Percentiles rank a stretch among this genome's conserved stretches.
These are phyloP conservation scores for Boletellus ananiceps DNA, from an alignment of 768 basidiomycete species.

Conservation along the genomic window DNA sequence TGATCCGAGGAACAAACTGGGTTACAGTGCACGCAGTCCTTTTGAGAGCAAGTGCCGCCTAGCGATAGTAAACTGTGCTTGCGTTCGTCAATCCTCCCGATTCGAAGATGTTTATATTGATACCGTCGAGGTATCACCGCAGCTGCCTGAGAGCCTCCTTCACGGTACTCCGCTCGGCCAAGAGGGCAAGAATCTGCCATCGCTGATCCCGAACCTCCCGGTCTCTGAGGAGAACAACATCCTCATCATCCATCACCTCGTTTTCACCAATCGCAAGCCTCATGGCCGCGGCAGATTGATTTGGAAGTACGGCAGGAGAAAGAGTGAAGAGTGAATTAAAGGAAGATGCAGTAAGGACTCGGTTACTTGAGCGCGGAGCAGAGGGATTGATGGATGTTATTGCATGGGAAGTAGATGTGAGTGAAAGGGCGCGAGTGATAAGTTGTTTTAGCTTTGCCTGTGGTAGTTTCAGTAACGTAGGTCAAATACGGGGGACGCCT, in stretches of 20 bases:
- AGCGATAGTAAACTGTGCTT: not conserved
- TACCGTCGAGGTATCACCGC: conserved; percentile 16
- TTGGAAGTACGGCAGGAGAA: conserved; percentile 73
- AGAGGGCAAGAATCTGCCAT: conserved; percentile 75
- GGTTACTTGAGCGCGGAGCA: conserved; percentile 33
- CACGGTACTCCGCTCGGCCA: conserved; percentile 69
- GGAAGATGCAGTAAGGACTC: conserved; percentile 58
- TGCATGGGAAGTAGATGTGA: conserved; percentile 71
- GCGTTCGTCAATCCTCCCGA: not conserved
- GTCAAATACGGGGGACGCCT: conserved; percentile 9
- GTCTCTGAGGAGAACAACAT: conserved; percentile 51
- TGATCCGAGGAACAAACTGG: not conserved
- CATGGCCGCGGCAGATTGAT: conserved; percentile 73
- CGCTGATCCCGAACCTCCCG: conserved; percentile 63
- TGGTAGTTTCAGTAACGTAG: not conserved
- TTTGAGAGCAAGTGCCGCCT: not conserved
- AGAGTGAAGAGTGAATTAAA: conserved; percentile 78
- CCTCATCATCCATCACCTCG: conserved; percentile 42
- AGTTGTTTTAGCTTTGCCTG: conserved; percentile 82
- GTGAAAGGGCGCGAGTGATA: conserved; percentile 72
- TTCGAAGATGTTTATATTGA: not conserved
- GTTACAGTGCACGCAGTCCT: too few relatives aligned
- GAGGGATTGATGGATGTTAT: conserved; percentile 73
- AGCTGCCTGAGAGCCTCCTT: conserved; percentile 49
- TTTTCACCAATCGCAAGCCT: conserved; percentile 57